Evolutionary conservation across 2,329 filamentous ascomycete genomes (phyloP).

Genomic region (Aspergillus pseudonomiae): DNA sequence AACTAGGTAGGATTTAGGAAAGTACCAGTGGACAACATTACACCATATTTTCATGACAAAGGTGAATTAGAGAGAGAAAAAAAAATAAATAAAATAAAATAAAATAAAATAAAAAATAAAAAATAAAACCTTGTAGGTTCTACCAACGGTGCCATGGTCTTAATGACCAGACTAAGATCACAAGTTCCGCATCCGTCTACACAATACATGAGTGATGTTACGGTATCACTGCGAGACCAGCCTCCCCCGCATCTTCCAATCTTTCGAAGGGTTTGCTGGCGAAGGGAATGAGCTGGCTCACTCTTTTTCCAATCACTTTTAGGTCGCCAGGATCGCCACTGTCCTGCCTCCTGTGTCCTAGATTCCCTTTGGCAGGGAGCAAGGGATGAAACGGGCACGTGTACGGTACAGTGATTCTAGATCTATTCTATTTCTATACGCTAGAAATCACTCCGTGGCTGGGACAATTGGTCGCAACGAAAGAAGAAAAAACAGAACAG

Average conservation of each 20-base stretch:
- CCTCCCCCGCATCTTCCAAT: neutral
- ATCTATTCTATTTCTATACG: neutral
- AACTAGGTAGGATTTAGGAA: neutral
- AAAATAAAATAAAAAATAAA: neutral
- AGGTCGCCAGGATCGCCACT: neutral
- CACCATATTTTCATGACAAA: neutral
- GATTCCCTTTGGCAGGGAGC: neutral
- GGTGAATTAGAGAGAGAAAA: neutral
- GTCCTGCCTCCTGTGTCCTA: neutral
- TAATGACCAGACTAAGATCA: neutral
- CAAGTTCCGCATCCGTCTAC: neutral
- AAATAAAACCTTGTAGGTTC: neutral
- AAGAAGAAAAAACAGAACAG: neutral
- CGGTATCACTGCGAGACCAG: conserved; percentile 1
- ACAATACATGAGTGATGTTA: neutral
- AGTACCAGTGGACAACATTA: neutral
- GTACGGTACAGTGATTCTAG: neutral
- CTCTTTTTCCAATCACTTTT: neutral
- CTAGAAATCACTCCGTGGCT: neutral
- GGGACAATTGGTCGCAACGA: neutral
- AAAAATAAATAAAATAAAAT: neutral
- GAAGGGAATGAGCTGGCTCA: neutral
- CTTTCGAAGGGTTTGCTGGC: neutral
- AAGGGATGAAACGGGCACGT: neutral
- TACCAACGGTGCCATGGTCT: neutral